Conservation (phyloP, 2,329 filamentous ascomycete species). For the Sarocladium kiliense region DNA sequence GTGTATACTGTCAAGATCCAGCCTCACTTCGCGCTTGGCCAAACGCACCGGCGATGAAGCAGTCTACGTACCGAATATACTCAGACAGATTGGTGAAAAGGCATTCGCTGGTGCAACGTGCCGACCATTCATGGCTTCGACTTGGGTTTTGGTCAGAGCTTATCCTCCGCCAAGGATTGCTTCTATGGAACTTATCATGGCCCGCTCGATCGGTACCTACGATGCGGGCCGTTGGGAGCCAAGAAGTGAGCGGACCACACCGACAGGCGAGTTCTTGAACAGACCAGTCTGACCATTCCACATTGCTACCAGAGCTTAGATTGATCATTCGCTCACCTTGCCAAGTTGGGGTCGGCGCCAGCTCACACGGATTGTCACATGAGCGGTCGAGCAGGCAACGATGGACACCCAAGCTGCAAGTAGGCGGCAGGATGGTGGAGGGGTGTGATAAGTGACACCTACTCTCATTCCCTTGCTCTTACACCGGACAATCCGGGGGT, state of each 20-base stretch:
- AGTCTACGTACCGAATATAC: no score
- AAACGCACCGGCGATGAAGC: no score
- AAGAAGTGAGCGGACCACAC: not conserved
- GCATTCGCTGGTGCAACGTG: no score
- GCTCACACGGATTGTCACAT: constrained; percentile 7
- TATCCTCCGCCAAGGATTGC: no score
- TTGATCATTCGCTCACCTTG: not conserved
- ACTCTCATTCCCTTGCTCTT: no score
- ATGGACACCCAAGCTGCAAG: constrained; percentile 3
- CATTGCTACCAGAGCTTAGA: not conserved
- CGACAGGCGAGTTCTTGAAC: not conserved
- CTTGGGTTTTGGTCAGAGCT: no score
- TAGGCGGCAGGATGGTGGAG: not conserved
- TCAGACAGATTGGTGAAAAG: no score
- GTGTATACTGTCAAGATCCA: no score
- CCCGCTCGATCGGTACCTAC: no score
- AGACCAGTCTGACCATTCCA: not conserved
- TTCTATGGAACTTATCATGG: no score
- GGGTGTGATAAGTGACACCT: constrained; percentile 2
- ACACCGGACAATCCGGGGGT: not conserved
- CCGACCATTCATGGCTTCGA: no score
- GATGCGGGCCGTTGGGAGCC: not conserved
- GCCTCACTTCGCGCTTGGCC: no score
- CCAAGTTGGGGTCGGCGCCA: not conserved
- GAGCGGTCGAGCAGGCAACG: constrained; percentile 3